A percentile compares a stretch with the other conserved stretches of the same genome.
phyloP scores from a whole-genome alignment of 768 basidiomycete species.

The Mrakia frigida region DNA sequence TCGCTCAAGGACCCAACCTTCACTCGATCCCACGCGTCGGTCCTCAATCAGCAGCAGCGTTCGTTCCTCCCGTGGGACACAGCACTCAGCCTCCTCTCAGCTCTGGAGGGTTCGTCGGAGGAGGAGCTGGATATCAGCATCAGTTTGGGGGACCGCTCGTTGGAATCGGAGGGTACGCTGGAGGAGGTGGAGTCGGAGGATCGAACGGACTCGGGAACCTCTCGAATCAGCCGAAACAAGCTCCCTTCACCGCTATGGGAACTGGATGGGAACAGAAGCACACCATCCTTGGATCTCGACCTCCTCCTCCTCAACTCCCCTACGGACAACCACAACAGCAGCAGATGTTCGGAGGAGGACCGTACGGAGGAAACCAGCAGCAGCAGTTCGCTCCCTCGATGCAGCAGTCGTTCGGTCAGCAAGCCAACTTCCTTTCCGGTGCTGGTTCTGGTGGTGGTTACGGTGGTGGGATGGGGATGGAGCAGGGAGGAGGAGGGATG shows the following conservation, averaged over 20 bases:
- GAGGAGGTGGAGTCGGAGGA: slow-evolving; percentile 31
- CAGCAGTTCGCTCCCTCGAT: background rate
- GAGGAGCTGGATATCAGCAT: background rate
- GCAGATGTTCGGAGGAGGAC: background rate
- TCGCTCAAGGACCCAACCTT: slow-evolving; percentile 31
- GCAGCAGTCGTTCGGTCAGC: slow-evolving; percentile 12
- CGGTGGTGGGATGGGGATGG: background rate
- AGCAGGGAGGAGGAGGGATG: background rate
- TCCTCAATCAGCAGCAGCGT: slow-evolving; percentile 54
- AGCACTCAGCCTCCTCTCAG: slow-evolving; percentile 23
- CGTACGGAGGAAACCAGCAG: background rate
- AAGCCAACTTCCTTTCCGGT: slow-evolving; percentile 3
- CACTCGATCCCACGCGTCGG: slow-evolving; percentile 46
- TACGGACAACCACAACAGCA: slow-evolving; percentile 1
- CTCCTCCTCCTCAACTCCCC: background rate
- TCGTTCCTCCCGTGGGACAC: slow-evolving; percentile 50
- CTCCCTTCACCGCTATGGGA: slow-evolving; percentile 40
- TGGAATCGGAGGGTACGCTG: slow-evolving; percentile 36
- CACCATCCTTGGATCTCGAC: slow-evolving; percentile 48
- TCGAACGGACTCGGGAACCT: background rate
- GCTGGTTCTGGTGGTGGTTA: background rate
- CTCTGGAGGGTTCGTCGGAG: background rate
- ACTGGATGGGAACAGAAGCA: slow-evolving; percentile 64
- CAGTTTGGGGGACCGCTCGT: slow-evolving; percentile 42
- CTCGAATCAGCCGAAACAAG: slow-evolving; percentile 32